These are phyloP conservation scores for Penicillium sp. DNA, from an alignment of 2,329 filamentous ascomycete species.

Conservation along the genomic window DNA sequence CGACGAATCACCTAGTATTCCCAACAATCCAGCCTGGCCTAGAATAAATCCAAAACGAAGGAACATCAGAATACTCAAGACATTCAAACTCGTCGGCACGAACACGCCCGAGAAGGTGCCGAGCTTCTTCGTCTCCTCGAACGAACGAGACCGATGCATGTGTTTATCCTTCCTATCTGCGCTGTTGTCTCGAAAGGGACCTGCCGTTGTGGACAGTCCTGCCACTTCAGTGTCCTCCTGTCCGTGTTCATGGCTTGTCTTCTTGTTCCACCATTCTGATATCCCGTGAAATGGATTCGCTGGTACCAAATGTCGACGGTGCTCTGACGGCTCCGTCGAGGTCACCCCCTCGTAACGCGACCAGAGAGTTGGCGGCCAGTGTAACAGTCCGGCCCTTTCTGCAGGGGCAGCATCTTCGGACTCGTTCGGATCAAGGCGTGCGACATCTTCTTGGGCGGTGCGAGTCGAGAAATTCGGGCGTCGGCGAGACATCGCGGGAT, in stretches of 20 bases:
- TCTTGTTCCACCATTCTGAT: constrained; percentile 35
- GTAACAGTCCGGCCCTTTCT: constrained; percentile 33
- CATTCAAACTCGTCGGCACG: constrained; percentile 86
- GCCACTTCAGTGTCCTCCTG: constrained; percentile 19
- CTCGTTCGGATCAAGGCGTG: constrained; percentile 44
- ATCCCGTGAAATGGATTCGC: constrained; percentile 34
- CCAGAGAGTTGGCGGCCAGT: constrained; percentile 30
- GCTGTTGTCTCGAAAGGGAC: constrained; percentile 35
- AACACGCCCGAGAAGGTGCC: constrained; percentile 81
- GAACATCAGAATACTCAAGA: constrained; percentile 91
- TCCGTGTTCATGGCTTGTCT: constrained; percentile 16
- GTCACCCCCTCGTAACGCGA: constrained; percentile 36
- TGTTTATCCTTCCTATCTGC: constrained; percentile 42
- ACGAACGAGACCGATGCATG: constrained; percentile 33
- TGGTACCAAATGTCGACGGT: constrained; percentile 29
- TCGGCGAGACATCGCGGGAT: constrained; percentile 40
- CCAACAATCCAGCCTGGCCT: constrained; percentile 77
- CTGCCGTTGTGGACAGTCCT: constrained; percentile 24
- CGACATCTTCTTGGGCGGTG: constrained; percentile 46
- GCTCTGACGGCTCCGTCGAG: constrained; percentile 24
- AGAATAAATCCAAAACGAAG: constrained; percentile 84
- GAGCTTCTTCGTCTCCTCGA: constrained; percentile 63
- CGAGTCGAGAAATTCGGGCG: constrained; percentile 49
- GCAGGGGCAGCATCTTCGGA: constrained; percentile 29
- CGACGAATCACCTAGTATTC: constrained; percentile 70